Base-by-base conservation (phyloP, 768 basidiomycete species). In the Sporobolomyces phaffii region DNA sequence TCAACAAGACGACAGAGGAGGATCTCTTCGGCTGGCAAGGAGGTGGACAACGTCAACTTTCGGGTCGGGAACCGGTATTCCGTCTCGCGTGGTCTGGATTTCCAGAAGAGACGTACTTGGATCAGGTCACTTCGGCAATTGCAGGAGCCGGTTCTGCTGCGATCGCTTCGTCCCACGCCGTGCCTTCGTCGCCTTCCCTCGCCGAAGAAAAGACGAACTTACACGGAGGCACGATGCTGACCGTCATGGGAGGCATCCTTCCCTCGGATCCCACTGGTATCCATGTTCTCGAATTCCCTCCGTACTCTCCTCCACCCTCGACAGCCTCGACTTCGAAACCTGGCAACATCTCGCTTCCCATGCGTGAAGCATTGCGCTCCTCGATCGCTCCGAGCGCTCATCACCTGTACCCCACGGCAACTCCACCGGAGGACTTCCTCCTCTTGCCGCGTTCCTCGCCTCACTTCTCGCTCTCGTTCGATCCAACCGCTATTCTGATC, bases 11-110 rank as follows among this genome's bases (percentile, higher is more conserved):
- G 22, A 78, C 79, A 44, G 78, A 79, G 22, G 79, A 80, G 63
- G 76, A 78, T 44, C 68, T 80, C 1, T 80, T 79, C 65, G 75
- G 76, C 38, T 72, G 53, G 73, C 54, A 68, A 41, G 47, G 65
- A 51, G 56, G 56, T 28, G 38, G 70, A 62, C 43, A 58, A n/a
- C 53, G 64, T 38, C 53, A 73, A 34, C 58, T 68, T 22, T 36
- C 73, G 13, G 73, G 77, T 26, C 75, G 86, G 71, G 90, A 92
- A 73, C 89, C 91, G 6, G 84, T 96, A 38, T 91, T 88, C 81
- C 91, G 89, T 75, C 80, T 93, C 8, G 80, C 87, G 1, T 96
- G 91, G 91, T 88, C 87, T 62, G 83, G 84, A 1, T 90, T 87
- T 76, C 80, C 86, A 0, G 85, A 86, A 73, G 84, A 75, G 45